phyloP scores from a whole-genome alignment of 768 basidiomycete genomes.

The Mycena kentingensis region DNA sequence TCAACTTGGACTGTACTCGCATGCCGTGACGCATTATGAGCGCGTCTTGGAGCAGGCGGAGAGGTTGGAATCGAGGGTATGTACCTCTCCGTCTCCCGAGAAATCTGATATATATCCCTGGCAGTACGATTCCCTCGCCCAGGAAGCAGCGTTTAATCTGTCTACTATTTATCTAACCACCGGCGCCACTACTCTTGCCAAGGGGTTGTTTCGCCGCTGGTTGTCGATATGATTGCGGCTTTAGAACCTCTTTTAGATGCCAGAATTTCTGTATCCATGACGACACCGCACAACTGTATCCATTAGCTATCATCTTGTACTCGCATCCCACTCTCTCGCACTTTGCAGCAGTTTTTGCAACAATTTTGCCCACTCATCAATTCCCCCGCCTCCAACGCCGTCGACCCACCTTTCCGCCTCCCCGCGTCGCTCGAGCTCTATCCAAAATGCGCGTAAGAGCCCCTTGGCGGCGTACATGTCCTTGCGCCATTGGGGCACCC shows the following conservation, averaged over 20 bases:
- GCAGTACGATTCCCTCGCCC: slow-evolving; percentile 47
- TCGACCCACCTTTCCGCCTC: slow-evolving; percentile 61
- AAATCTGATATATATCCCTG: slow-evolving; percentile 1
- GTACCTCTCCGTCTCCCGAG: slow-evolving; percentile 13
- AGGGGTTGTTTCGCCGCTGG: slow-evolving; percentile 60
- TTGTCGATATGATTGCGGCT: slow-evolving; percentile 46
- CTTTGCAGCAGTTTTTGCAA: slow-evolving; percentile 36
- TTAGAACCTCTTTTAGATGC: too few species aligned
- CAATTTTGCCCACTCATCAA: slow-evolving; percentile 62
- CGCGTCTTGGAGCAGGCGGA: slow-evolving; percentile 52
- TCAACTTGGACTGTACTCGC: slow-evolving; percentile 68
- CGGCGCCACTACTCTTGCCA: slow-evolving; percentile 54
- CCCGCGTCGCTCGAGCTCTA: slow-evolving; percentile 53
- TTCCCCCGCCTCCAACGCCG: slow-evolving; percentile 60
- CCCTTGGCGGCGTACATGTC: slow-evolving; percentile 53
- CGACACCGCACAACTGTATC: neutral
- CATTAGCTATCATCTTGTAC: neutral
- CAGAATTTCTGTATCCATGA: neutral
- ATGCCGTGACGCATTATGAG: slow-evolving; percentile 69
- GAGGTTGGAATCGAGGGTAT: slow-evolving; percentile 25
- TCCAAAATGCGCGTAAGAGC: slow-evolving; percentile 58
- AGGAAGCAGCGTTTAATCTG: slow-evolving; percentile 71
- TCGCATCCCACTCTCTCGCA: slow-evolving; percentile 28
- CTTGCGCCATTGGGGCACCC: slow-evolving; percentile 58
- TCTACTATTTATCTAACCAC: slow-evolving; percentile 63